Base-by-base conservation (phyloP, 2,329 filamentous ascomycete species). In the Fusarium temperatum region DNA sequence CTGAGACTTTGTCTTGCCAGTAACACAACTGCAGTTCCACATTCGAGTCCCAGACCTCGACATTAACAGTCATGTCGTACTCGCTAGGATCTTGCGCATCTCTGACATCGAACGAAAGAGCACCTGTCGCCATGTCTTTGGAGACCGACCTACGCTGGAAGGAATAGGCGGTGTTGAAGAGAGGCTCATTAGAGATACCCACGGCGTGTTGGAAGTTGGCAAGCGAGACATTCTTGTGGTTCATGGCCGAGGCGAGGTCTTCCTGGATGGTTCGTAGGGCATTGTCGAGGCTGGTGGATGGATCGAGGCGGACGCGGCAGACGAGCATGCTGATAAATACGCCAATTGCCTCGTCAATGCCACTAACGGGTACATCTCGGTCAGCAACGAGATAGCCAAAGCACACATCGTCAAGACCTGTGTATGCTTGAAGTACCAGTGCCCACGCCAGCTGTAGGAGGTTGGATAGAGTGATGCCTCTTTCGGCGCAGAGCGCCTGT, bases 151-250 rank as follows among this genome's bases (percentile, higher is more conserved):
- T 38, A 5, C 74, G 63, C 28, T 76, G 74, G 36, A 76, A 76
- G 0, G 74, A 76, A 36, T 77, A 77, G 32, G 73, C 75, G 17
- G 77, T 76, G 48, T 75, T 75, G 39, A 75, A 75, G 8, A 73
- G 72, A 13, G 68, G 50, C 8, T 73, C 61, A 14, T 65, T 75
- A 10, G 50, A 44, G 10, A 22, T 26, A 6, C 50, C 61, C 26
- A 26, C 32, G 2, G 24, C 36, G 28, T 62, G 65, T 8, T 75
- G 62, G 1, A 75, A 42, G 24, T 45, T 53, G 11, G 72, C 62
- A 12, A 75, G 65, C 3, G 73, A 69, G 13, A 57, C 36, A 1
- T 68, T 66, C 47, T 56, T 65, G n/a, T 75, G 17, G 4, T 51
- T 64, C 45, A 75, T 74, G 1, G 66, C 63, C 10, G 42, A 12